Percentiles rank a stretch among this genome's conserved stretches.
These are phyloP conservation scores for Termitomyces sp. DNA, from an alignment of 768 basidiomycete species.

Conservation along the genomic window DNA sequence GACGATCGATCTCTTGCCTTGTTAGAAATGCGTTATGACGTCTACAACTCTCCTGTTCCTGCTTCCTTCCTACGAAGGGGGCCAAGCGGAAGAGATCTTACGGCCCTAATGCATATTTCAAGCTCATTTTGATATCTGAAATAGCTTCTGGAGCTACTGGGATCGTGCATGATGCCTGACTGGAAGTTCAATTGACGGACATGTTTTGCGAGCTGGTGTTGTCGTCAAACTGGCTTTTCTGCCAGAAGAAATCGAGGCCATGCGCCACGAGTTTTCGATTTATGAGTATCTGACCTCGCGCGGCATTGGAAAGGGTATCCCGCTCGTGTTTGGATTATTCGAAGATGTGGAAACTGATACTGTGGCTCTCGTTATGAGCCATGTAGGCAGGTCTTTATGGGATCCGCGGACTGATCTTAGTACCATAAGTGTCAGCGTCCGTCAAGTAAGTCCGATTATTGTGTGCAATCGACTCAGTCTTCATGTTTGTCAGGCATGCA, in stretches of 20 bases:
- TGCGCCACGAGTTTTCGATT: constrained; percentile 13
- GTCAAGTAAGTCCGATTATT: neutral
- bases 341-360: constrained; percentile 11
- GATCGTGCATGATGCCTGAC: constrained; percentile 3
- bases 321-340: constrained; percentile 10
- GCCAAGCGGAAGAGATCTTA: constrained; percentile 2
- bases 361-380: constrained; percentile 12
- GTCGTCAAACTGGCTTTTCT: constrained; percentile 15
- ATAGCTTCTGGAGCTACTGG: constrained; percentile 11
- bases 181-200: neutral
- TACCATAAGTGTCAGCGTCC: neutral
- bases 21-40: constrained; percentile 7
- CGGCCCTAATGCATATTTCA: constrained; percentile 3
- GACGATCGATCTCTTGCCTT: constrained; percentile 3
- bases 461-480: neutral
- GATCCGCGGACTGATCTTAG: neutral
- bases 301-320: constrained; percentile 10
- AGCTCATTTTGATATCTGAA: constrained; percentile 6
- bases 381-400: constrained; percentile 7
- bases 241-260: constrained; percentile 3
- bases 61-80: constrained; percentile 7
- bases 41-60: constrained; percentile 10
- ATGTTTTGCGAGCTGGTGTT: neutral
- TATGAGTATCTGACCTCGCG: constrained; percentile 1
- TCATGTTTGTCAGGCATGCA: neutral